Evolutionary conservation across 495 filamentous ascomycete species (phyloP).

Genomic region (Lepraria neglecta): DNA sequence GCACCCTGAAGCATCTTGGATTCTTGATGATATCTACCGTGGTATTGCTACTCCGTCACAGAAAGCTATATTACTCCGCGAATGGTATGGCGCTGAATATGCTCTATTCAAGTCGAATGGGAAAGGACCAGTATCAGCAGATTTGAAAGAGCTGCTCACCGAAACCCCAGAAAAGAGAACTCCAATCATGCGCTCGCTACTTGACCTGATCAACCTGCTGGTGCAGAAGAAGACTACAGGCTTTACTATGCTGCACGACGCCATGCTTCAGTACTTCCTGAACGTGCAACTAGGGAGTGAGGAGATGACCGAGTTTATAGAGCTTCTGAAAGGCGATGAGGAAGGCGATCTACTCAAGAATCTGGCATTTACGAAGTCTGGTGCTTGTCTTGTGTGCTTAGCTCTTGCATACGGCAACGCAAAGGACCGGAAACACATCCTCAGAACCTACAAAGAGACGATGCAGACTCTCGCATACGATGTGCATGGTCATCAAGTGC

Average conservation of each 20-base stretch:
- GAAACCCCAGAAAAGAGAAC: constrained; percentile 75
- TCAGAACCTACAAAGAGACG: constrained; percentile 79
- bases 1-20: constrained; percentile 93
- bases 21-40: constrained; percentile 92
- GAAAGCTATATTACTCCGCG: constrained; percentile 72
- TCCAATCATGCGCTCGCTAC: constrained; percentile 76
- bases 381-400: constrained; percentile 72
- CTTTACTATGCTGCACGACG: constrained; percentile 94
- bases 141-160: constrained; percentile 66
- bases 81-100: constrained; percentile 97
- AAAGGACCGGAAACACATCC: constrained; percentile 86
- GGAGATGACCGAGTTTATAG: constrained; percentile 80
- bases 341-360: constrained; percentile 85
- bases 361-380: constrained; percentile 88
- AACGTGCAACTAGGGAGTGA: constrained; percentile 66
- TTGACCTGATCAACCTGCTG: constrained; percentile 78
- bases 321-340: constrained; percentile 84
- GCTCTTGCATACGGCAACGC: constrained; percentile 75
- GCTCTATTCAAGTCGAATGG: constrained; percentile 64
- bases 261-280: constrained; percentile 93
- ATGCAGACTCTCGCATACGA: constrained; percentile 77
- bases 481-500: constrained; percentile 66
- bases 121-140: constrained; percentile 42
- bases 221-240: constrained; percentile 92
- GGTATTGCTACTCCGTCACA: constrained; percentile 76